Conservation (phyloP, 139 green algal genomes). For the Coelastrella sp. region DNA sequence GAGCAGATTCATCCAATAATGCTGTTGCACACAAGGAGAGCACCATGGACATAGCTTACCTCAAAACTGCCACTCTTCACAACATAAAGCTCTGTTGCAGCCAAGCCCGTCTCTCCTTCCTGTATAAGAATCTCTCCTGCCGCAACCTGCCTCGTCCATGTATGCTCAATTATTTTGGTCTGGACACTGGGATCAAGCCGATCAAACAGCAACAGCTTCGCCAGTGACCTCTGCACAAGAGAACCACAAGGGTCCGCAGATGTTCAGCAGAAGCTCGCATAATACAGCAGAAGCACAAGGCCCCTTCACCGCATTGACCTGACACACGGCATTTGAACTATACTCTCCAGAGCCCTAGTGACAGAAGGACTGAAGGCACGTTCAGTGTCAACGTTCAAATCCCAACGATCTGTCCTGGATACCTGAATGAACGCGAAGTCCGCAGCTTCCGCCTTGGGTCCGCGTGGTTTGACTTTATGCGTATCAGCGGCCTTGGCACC, state of each 20-base stretch:
- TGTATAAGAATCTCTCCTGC: constrained; percentile 92
- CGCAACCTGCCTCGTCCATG: constrained; percentile 51
- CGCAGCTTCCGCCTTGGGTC: constrained; percentile 16
- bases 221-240: constrained; percentile 71
- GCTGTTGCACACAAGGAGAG: no score
- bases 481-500: constrained; percentile 47
- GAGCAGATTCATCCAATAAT: no score
- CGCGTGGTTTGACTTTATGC: constrained; percentile 5
- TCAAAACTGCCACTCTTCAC: constrained; percentile 94
- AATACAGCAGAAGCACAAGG: no score
- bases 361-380: no score
- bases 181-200: constrained; percentile 72
- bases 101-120: constrained; percentile 88
- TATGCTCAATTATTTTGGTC: constrained; percentile 70
- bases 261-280: no score
- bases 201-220: constrained; percentile 89
- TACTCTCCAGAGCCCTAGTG: no score
- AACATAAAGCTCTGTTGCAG: constrained; percentile 92
- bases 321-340: no score
- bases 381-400: no score
- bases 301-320: no score
- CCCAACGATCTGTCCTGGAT: no score
- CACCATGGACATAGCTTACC: no score
- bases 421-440: constrained; percentile 62
- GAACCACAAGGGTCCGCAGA: no score